Evolutionary conservation across 2,329 filamentous ascomycete species (phyloP), one percentile per base, ranked within the genome.

Genomic region (Diatrype stigma): DNA sequence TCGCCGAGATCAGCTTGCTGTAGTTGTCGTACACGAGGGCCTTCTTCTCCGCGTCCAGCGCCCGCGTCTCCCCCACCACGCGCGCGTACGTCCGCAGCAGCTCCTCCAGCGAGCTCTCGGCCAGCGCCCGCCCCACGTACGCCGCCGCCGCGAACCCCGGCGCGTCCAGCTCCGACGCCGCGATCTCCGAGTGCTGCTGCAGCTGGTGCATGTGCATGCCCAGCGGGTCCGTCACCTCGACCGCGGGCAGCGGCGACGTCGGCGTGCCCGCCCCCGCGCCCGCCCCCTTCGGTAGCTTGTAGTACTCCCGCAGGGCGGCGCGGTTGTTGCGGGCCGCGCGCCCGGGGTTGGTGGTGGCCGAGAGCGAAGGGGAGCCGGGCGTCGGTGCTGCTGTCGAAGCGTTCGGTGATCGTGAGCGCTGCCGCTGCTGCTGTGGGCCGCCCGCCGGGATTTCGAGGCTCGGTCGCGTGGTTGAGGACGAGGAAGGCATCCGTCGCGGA

Each of bases 11-110:
- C 59, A 99, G 73, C 72, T 97, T 97, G 60, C 88, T 94, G 70
- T 97, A 99, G 67, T 99, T 99, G 68, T 99, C 93, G 69, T 99
- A 99, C 4, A 99, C 94, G 55, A 99, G 73, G 2, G 93, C 92
- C 73, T 99, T 99, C 70, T 94, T 88, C 77, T 99, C 94, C 22
- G 93, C 93, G 64, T 97, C 94, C 17, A 99, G 77, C 2, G 90
- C 92, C 35, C 91, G 76, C 45, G 96, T 93, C 72, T 97, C 93
- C 58, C 84, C 80, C 59, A 93, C 71, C 10, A 93, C 76, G 21
- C 82, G 79, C 45, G 86, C 84, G 66, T 94, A 91, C 1, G 86
- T 76, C 48, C 77, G 77, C 63, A 94, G 66, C 48, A 94, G 73
- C 49, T 87, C 86, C 63, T 85, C 81, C 32, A 94, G 73, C 6